A percentile compares a stretch with the other conserved stretches of the same genome.
phyloP scores from a whole-genome alignment of 202 grass and related monocot genomes.

The Bolboschoenoplectus hybrid region DNA sequence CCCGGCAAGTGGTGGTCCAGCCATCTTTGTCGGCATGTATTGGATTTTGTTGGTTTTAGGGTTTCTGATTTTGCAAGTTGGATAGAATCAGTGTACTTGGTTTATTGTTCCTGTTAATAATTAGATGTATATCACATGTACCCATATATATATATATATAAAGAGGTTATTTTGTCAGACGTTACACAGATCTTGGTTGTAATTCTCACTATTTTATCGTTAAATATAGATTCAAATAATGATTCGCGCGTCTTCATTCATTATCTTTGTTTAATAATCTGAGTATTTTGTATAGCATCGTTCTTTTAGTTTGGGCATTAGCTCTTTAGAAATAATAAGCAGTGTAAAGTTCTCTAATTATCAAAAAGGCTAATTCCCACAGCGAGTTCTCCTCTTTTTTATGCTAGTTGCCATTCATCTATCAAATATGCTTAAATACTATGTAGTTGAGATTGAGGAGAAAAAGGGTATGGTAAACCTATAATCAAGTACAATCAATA shows the following conservation, averaged over 20 bases:
- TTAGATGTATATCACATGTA: conserved; percentile 8
- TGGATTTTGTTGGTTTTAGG: conserved; percentile 21
- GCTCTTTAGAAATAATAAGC: not conserved
- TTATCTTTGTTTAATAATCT: not conserved
- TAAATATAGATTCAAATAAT: not conserved
- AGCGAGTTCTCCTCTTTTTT: too few species aligned
- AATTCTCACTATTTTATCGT: not conserved
- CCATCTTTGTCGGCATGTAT: not conserved
- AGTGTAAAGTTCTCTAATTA: not conserved
- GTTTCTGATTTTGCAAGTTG: conserved; percentile 11
- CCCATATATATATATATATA: not conserved
- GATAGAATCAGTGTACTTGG: not conserved
- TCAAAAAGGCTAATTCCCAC: not conserved
- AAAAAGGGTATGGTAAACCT: not conserved
- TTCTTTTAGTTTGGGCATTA: not conserved
- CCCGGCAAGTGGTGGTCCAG: not conserved
- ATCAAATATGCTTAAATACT: not conserved
- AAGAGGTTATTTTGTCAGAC: not conserved
- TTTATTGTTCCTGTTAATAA: conserved; percentile 20
- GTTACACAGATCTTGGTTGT: not conserved
- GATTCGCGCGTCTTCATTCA: not conserved
- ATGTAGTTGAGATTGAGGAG: not conserved
- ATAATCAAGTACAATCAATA: not conserved
- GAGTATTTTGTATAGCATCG: not conserved
- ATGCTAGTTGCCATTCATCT: too few species aligned